Conservation (phyloP, 1,284 basidiomycete genomes). For the Thecaphora thlaspeos region DNA sequence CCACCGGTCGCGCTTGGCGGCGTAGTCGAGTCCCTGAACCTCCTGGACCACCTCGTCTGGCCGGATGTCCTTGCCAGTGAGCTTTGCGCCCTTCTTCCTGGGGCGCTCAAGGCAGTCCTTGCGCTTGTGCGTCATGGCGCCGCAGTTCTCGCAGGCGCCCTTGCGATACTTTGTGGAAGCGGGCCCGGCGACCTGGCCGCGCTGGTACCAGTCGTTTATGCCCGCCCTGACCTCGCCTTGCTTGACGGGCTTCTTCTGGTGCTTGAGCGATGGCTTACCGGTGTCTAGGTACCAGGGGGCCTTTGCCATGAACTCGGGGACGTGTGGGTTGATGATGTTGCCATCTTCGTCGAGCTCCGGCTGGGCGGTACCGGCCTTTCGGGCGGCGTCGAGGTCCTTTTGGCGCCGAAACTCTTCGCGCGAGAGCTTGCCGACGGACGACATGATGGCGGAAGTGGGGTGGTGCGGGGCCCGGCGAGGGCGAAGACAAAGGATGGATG, state of each 20-base stretch:
- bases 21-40: constrained; percentile 67
- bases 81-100: constrained; percentile 92
- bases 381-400: constrained; percentile 87
- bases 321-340: constrained; percentile 94
- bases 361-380: constrained; percentile 95
- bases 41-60: constrained; percentile 86
- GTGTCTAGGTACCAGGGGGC: constrained; percentile 98
- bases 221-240: constrained; percentile 69
- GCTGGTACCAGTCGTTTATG: constrained; percentile 87
- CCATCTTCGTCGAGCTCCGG: constrained; percentile 93
- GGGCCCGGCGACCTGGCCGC: constrained; percentile 80
- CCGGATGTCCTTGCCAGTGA: constrained; percentile 82
- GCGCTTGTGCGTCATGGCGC: constrained; percentile 88
- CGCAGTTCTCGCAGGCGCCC: constrained; percentile 98
- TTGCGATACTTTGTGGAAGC: constrained; percentile 94
- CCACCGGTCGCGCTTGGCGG: constrained; percentile 95
- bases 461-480: too few relatives aligned
- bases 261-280: constrained; percentile 77
- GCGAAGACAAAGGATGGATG: too few relatives aligned
- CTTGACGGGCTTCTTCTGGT: constrained; percentile 72
- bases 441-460: constrained; percentile 10
- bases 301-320: constrained; percentile 71
- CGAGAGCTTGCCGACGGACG: constrained; percentile 76
- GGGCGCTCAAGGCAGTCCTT: constrained; percentile 94
- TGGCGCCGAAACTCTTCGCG: constrained; percentile 88